Conservation (phyloP, 192 early-diverging fungal genomes). For the Mortierella alpina region DNA sequence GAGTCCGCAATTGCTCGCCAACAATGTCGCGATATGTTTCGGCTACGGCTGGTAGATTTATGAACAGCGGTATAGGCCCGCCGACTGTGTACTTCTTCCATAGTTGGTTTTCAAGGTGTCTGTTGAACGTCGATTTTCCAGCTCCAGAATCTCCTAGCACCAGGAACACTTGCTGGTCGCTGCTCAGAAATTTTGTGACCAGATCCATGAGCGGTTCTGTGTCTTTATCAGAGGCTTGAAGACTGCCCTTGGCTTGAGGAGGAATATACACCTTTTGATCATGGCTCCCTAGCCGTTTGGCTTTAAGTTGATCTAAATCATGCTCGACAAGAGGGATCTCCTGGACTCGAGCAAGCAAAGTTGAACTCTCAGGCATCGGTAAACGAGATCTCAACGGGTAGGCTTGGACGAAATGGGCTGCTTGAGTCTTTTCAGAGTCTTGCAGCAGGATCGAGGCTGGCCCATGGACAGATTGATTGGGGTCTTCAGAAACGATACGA, state of each 20-base stretch:
- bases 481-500: no score
- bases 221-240: background rate
- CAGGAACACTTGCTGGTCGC: no score
- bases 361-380: no score
- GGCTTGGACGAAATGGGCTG: no score
- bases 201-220: background rate
- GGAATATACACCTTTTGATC: background rate
- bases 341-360: no score
- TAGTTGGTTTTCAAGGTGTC: background rate
- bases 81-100: background rate
- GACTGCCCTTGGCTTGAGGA: background rate
- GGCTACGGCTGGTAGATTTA: background rate
- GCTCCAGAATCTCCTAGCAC: constrained; percentile 12
- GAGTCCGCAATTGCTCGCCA: background rate
- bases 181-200: background rate
- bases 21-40: background rate
- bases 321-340: no score
- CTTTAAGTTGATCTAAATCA: background rate
- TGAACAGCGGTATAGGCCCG: constrained; percentile 1
- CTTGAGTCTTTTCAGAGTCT: no score
- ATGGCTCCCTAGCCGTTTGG: background rate
- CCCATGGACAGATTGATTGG: no score
- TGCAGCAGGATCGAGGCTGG: no score
- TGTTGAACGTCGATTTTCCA: constrained; percentile 8
- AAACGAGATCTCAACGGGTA: no score